Evolutionary conservation across 1,139 yeast species (phyloP).

Genomic region (Suhomyces anneliseae): DNA sequence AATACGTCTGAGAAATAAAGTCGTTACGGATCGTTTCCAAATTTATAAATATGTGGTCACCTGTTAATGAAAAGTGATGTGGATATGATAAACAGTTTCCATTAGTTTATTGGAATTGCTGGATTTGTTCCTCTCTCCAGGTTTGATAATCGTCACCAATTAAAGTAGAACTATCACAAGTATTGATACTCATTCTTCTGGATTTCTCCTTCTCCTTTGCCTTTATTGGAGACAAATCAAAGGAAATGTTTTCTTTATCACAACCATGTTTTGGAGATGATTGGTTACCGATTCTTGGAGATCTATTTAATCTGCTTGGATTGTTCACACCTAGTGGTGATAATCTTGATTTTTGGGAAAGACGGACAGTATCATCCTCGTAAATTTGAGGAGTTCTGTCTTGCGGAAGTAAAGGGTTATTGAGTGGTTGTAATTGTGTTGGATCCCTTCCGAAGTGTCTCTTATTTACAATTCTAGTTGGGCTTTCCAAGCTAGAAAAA

Average conservation of each 20-base stretch:
- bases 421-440: conserved; percentile 29
- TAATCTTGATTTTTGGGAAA: not conserved
- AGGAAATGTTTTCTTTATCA: conserved; percentile 8
- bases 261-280: conserved; percentile 8
- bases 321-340: conserved; percentile 20
- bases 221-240: conserved; percentile 26
- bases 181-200: conserved; percentile 22
- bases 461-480: conserved; percentile 10
- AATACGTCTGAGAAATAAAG: not conserved
- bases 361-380: conserved; percentile 6
- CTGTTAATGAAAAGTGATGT: not conserved
- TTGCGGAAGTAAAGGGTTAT: conserved; percentile 25
- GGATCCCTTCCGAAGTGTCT: not conserved
- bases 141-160: conserved; percentile 43
- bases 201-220: conserved; percentile 12
- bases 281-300: conserved; percentile 1
- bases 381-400: conserved; percentile 1
- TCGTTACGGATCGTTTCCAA: not conserved
- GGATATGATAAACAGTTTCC: not conserved
- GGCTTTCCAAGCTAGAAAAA: conserved; percentile 21
- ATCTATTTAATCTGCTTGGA: not conserved
- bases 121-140: conserved; percentile 44
- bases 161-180: conserved; percentile 40
- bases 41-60: not conserved
- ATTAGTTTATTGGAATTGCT: conserved; percentile 21